Conservation (phyloP, 2,329 filamentous ascomycete species). For the Pseudocercospora crystallina region DNA sequence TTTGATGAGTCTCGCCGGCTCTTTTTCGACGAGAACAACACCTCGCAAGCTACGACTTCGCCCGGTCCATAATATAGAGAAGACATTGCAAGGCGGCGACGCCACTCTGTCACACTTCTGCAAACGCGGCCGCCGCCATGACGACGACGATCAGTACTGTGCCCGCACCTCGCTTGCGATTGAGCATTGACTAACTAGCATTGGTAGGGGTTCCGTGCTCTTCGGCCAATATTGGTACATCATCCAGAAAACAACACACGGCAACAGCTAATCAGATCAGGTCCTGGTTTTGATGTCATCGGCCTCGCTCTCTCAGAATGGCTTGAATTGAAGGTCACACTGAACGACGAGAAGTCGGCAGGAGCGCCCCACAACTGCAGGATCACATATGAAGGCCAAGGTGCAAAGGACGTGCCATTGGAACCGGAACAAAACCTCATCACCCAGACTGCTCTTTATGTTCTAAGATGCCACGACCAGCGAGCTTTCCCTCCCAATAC, state of each 20-base stretch:
- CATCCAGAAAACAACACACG: background rate
- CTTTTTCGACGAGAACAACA: too few species aligned
- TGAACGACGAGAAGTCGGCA: constrained; percentile 61
- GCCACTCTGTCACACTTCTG: too few species aligned
- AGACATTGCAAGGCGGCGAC: too few species aligned
- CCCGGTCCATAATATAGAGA: too few species aligned
- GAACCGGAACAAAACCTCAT: constrained; percentile 87
- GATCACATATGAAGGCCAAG: constrained; percentile 85
- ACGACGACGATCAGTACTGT: constrained; percentile 22
- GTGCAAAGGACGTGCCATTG: constrained; percentile 75
- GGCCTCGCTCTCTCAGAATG: constrained; percentile 91
- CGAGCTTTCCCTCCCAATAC: constrained; percentile 81
- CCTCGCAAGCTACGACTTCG: too few species aligned
- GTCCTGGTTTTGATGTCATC: constrained; percentile 96
- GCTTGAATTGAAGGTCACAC: constrained; percentile 81
- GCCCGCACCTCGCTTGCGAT: background rate
- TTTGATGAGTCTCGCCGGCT: too few species aligned
- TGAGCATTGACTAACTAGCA: constrained; percentile 8
- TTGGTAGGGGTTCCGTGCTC: constrained; percentile 71
- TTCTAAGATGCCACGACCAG: constrained; percentile 87
- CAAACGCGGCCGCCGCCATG: constrained; percentile 19
- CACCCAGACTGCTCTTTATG: constrained; percentile 90
- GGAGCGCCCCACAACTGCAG: constrained; percentile 74
- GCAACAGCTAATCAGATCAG: constrained; percentile 24
- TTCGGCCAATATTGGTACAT: constrained; percentile 82